phyloP scores from a whole-genome alignment of 805 yeast genomes.

The Candida methanosorbosa region DNA sequence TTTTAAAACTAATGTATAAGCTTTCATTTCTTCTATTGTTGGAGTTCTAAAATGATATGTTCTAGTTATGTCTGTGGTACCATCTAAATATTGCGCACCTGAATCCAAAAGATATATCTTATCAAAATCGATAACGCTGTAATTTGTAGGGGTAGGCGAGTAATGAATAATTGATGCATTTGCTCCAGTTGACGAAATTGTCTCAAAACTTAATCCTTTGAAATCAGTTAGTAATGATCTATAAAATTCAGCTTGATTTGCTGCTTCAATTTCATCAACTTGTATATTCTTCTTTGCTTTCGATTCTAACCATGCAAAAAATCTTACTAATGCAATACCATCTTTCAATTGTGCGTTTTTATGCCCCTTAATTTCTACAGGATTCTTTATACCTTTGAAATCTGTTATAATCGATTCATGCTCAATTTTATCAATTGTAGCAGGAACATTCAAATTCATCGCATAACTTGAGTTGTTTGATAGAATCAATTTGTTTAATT shows the following conservation, averaged over 20 bases:
- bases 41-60: conserved; percentile 66
- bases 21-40: conserved; percentile 44
- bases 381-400: conserved; percentile 71
- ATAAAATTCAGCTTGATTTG: conserved; percentile 39
- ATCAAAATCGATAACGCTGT: conserved; percentile 53
- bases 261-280: conserved; percentile 53
- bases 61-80: conserved; percentile 94
- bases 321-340: conserved; percentile 66
- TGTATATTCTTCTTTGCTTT: conserved; percentile 34
- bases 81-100: conserved; percentile 88
- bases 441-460: conserved; percentile 16
- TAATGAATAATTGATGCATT: conserved; percentile 74
- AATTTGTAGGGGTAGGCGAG: conserved; percentile 52
- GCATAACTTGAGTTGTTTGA: conserved; percentile 21
- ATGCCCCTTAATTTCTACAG: conserved; percentile 63
- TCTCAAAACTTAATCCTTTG: conserved; percentile 65
- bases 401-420: conserved; percentile 33
- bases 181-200: conserved; percentile 69
- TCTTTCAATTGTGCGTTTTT: conserved; percentile 75
- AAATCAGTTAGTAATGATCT: conserved; percentile 36
- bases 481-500: conserved; percentile 8
- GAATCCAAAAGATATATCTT: conserved; percentile 76
- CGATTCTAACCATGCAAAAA: conserved; percentile 76
- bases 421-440: conserved; percentile 8
- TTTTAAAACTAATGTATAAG: conserved; percentile 80